Evolutionary conservation across 2,329 filamentous ascomycete genomes (phyloP), one percentile per base, ranked within the genome.

Genomic region (Lasiodiplodia theobromae): DNA sequence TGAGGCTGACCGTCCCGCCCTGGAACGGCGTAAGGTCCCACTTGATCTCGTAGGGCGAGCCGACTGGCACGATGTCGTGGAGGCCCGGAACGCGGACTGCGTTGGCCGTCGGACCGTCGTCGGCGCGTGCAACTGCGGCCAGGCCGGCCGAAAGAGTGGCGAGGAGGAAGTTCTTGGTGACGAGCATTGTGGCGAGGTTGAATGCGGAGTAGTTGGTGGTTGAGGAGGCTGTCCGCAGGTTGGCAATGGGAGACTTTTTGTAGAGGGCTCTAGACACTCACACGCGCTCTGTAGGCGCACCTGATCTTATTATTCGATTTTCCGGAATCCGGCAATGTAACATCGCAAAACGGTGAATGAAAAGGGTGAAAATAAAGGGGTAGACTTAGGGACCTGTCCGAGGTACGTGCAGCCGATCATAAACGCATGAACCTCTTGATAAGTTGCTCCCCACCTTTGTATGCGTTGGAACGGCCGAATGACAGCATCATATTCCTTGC

Each of bases 1-100:
- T 77, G 68, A 91, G 80, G 21, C 86, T 86, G 74, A 90, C 81
- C 44, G 80, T 82, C 73, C 82, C 83, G 34, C 44, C 63, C 18
- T 47, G 18, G 67, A 51, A 68, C 64, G 76, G 68, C 68, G 82
- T 82, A 71, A 83, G 80, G 70, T 81, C 71, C 88, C 88, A 91
- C 71, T 82, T 87, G 82, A 90, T 87, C 73, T 80, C 82, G 83
- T 82, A 90, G 67, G 81, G 73, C 76, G 83, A 75, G 77, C 86
- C 87, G 69, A 79, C 86, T 18, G 85, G 83, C 66, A 90, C 87
- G 64, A 84, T 76, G 76, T 80, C 23, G 49, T 44, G 47, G 31
- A 53, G 49, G 66, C 83, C 81, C 37, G 87, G 88, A 28, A 76
- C 77, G 71, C 72, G 73, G 79, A 89, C 86, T 63, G 88, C 79